Percentiles rank a stretch among this genome's conserved stretches.
Conservation (phyloP, 1,284 basidiomycete species). For the Ceratobasidium sp. region DNA sequence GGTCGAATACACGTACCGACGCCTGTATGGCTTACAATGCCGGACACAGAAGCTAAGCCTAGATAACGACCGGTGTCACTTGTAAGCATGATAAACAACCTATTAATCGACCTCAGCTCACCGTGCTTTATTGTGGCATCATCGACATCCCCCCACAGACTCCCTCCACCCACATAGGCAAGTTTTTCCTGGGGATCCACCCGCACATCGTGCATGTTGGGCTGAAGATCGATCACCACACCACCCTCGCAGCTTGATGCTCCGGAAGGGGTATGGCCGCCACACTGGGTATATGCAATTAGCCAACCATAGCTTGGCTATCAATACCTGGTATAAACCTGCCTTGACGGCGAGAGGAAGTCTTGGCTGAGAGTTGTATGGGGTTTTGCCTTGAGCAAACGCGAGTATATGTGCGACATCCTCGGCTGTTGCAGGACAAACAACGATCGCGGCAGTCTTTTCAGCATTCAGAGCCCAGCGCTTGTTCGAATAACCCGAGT, state of each 20-base stretch:
- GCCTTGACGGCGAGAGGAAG: constrained; percentile 36
- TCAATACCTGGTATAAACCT: no score
- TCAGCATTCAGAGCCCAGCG: constrained; percentile 38
- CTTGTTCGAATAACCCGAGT: constrained; percentile 25
- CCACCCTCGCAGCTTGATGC: constrained; percentile 37
- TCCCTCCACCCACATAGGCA: constrained; percentile 38
- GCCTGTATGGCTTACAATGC: constrained; percentile 16
- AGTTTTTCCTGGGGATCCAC: constrained; percentile 35
- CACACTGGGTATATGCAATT: constrained; percentile 25
- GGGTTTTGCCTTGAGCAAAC: constrained; percentile 34
- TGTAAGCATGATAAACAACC: background rate
- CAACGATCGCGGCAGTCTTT: constrained; percentile 15
- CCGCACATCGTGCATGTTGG: constrained; percentile 34
- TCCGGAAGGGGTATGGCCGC: constrained; percentile 25
- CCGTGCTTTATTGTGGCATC: constrained; percentile 36
- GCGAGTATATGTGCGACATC: constrained; percentile 24
- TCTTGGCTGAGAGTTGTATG: background rate
- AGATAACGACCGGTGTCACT: no score
- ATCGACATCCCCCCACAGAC: constrained; percentile 20
- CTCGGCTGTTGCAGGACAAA: constrained; percentile 14
- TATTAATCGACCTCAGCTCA: background rate
- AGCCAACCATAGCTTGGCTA: no score
- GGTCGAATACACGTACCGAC: background rate
- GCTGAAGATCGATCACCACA: constrained; percentile 38
- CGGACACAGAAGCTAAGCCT: constrained; percentile 22